phyloP scores from a whole-genome alignment of 1,284 basidiomycete species.

The Lignosus rhinocerotis region DNA sequence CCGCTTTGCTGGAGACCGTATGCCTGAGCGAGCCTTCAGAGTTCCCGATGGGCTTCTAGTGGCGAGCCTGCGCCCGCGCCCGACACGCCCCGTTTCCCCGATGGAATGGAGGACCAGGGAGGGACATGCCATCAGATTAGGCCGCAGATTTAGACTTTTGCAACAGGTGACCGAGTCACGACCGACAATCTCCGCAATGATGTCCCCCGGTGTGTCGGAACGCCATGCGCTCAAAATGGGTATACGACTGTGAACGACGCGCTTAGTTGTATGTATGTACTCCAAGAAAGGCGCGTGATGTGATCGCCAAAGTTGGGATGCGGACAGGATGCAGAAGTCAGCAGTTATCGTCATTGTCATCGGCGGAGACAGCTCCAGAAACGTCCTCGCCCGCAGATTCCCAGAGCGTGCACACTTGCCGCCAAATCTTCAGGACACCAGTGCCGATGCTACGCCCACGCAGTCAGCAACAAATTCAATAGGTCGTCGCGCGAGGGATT shows the following conservation, averaged over 20 bases:
- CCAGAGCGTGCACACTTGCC: conserved; percentile 34
- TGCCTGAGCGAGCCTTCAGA: neutral
- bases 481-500: neutral
- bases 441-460: conserved; percentile 35
- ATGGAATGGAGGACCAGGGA: no score
- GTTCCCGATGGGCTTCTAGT: conserved; percentile 3
- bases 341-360: neutral
- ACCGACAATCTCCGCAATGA: neutral
- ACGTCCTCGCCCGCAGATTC: conserved; percentile 2
- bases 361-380: neutral
- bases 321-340: no score
- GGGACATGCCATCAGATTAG: neutral
- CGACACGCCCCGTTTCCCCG: neutral
- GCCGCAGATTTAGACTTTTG: conserved; percentile 12
- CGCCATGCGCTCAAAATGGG: neutral
- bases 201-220: neutral
- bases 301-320: no score
- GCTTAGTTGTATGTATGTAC: no score
- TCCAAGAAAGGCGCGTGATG: no score
- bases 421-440: conserved; percentile 41
- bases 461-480: conserved; percentile 5
- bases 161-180: neutral
- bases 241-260: no score
- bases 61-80: neutral
- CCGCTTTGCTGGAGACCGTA: neutral